Evolutionary conservation across 305 asterid genomes (phyloP).

Genomic region (Solanum hybrid): DNA sequence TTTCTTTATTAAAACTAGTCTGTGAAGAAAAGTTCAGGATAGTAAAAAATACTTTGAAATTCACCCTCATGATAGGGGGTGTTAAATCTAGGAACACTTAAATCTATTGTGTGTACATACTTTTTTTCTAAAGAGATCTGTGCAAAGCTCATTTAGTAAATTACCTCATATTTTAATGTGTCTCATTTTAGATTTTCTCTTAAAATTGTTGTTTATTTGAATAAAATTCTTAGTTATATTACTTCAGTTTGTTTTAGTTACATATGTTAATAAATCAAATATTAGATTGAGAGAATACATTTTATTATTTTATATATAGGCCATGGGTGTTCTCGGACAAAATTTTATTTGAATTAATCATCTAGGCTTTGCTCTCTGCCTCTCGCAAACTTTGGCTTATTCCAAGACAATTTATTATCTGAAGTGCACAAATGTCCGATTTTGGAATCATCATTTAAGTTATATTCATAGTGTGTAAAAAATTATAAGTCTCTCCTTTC

Average conservation of each 20-base stretch:
- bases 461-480: background rate
- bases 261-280: background rate
- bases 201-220: background rate
- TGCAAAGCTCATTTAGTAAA: background rate
- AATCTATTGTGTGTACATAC: background rate
- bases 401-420: background rate
- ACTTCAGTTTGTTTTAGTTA: background rate
- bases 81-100: background rate
- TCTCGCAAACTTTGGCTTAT: background rate
- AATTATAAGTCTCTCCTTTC: background rate
- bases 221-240: background rate
- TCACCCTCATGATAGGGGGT: background rate
- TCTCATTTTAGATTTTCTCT: background rate
- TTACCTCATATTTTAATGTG: background rate
- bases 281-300: background rate
- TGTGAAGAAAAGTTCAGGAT: background rate
- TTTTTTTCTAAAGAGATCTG: background rate
- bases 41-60: background rate
- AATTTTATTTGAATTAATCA: background rate
- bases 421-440: background rate
- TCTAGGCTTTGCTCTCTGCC: background rate
- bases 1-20: background rate
- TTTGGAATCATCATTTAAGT: background rate
- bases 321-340: background rate
- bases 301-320: background rate